Base-by-base conservation (phyloP, 164 flowering plant species). In the Hamamelis virginiana region DNA sequence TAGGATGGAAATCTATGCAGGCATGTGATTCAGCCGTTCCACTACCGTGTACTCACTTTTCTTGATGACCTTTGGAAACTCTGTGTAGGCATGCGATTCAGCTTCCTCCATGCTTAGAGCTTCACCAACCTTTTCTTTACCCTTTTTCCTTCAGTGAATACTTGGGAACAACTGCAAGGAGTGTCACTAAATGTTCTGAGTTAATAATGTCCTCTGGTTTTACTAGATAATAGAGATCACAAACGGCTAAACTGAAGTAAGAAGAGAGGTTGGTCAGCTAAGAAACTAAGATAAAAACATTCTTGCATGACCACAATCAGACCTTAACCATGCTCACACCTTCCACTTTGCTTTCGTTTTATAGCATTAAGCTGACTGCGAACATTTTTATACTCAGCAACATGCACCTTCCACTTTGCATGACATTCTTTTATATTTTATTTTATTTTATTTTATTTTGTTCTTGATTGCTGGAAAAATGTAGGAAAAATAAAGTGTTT, bases 71-170 rank as follows among this genome's bases (percentile, higher is more conserved):
- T n/a, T n/a, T n/a, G n/a, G n/a, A n/a, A n/a, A n/a, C n/a, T n/a
- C n/a, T n/a, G n/a, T n/a, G n/a, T n/a, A n/a, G n/a, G n/a, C n/a
- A n/a, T n/a, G n/a, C n/a, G n/a, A n/a, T n/a, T n/a, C n/a, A n/a
- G n/a, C n/a, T n/a, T n/a, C n/a, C n/a, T n/a, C n/a, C n/a, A n/a
- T n/a, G n/a, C n/a, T n/a, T n/a, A n/a, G n/a, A n/a, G n/a, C n/a
- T n/a, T n/a, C n/a, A n/a, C n/a, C n/a, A n/a, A n/a, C n/a, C n/a
- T n/a, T n/a, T n/a, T n/a, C n/a, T n/a, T n/a, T n/a, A n/a, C n/a
- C n/a, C n/a, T n/a, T n/a, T n/a, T n/a, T 93, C 97, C 81, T 95
- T 95, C 79, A 93, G 95, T 33, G 99, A 95, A 76, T 90, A 95
- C 75, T 91, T 95, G 53, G 96, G 85, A 80, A 95, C 89, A 81